phyloP scores from a whole-genome alignment of 306 rosid species.

The Lagenaria siceraria region DNA sequence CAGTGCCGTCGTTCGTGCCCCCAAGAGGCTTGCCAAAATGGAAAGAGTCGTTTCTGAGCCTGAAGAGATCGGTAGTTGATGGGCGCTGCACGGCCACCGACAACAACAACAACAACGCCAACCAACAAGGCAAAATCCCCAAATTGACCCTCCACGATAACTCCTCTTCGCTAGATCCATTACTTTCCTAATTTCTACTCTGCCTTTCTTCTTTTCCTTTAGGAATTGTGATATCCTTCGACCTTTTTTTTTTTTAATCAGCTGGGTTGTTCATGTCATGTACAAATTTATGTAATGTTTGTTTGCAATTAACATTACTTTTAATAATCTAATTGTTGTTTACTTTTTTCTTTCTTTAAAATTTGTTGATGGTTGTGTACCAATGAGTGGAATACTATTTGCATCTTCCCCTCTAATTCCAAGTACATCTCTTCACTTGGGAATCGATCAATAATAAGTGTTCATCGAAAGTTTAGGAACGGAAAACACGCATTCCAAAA shows the following conservation, averaged over 20 bases:
- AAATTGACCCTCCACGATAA: not conserved
- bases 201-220: not conserved
- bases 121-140: not conserved
- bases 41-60: slow-evolving; percentile 74
- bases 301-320: not conserved
- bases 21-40: slow-evolving; percentile 56
- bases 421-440: no score
- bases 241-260: not conserved
- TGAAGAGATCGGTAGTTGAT: slow-evolving; percentile 36
- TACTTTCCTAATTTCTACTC: not conserved
- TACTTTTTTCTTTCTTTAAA: no score
- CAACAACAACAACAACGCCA: not conserved
- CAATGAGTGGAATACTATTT: no score
- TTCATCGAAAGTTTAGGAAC: no score
- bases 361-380: no score
- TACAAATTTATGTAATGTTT: not conserved
- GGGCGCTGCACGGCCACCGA: not conserved
- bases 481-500: no score
- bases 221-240: not conserved
- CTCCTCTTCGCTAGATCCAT: not conserved
- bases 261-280: not conserved
- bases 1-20: no score
- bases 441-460: no score
- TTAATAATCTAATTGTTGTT: no score
- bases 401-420: no score